Base-by-base conservation (phyloP, 169 alveolate species). In the Plasmodium berghei region DNA sequence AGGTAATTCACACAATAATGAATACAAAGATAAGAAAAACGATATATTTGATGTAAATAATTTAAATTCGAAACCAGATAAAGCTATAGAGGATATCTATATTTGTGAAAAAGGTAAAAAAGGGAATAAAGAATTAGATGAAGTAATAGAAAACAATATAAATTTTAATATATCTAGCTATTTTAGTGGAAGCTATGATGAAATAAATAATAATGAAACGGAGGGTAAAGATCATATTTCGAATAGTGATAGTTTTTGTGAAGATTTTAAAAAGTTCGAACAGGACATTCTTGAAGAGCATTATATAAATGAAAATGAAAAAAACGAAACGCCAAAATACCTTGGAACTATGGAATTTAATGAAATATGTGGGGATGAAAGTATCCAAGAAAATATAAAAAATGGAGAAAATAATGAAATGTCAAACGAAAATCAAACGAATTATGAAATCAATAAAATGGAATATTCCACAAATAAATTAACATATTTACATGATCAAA, bases 151-250 rank as follows among this genome's bases (percentile, higher is more conserved):
- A 64, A 80, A 80, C 48, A 80, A 80, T 48, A 80, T 80, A 40
- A 45, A 28, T 48, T 80, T 80, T 67, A 80, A 80, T 55, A 55
- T 80, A 54, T 80, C 90, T 24, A 80, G 90, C 16, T 80, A 80
- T 71, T 80, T 80, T 40, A 80, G 90, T 80, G 90, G 90, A 40
- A 80, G 59, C 18, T 80, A 66, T 48, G 88, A 74, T 1, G 87
- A 73, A 24, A 20, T 73, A 6, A 28, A 24, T 49, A 67, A 54
- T 54, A 24, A 22, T 52, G 69, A 18, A 61, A 26, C 26, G 28
- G n/a, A 8, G 8, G n/a, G 28, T 10, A 26, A 62, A 24, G 49
- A 22, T 24, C 63, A 69, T 42, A 69, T 69, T 9, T 18, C 40
- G 9, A n/a, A 16, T n/a, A 46, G 49, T 24, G 77, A 69, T 14